Conservation (phyloP, 805 yeast species). For the Allodekkera sacchari region DNA sequence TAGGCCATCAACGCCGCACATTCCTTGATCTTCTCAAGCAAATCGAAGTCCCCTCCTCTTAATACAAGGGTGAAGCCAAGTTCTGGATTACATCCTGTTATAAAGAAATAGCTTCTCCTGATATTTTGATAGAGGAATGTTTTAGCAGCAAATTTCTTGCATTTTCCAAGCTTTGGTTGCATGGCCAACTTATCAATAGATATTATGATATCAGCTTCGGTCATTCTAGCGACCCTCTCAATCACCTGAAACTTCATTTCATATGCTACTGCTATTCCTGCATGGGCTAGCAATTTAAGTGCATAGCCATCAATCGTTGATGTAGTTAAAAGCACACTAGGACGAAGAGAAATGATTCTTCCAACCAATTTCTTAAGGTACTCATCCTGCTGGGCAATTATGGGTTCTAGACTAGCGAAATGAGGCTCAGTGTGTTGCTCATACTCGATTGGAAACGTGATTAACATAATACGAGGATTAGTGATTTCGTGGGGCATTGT, state of each 20-base stretch:
- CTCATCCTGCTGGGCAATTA: constrained; percentile 81
- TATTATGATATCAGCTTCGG: constrained; percentile 77
- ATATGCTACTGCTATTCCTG: constrained; percentile 74
- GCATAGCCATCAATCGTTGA: constrained; percentile 81
- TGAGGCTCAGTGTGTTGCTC: constrained; percentile 36
- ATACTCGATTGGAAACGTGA: constrained; percentile 88
- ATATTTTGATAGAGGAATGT: constrained; percentile 48
- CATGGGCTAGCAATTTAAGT: constrained; percentile 55
- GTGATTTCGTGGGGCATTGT: constrained; percentile 59
- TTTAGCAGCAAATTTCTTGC: constrained; percentile 63
- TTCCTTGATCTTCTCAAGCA: constrained; percentile 60
- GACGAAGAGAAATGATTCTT: constrained; percentile 65
- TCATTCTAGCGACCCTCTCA: constrained; percentile 66
- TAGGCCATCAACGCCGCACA: constrained; percentile 75
- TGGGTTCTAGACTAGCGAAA: constrained; percentile 32
- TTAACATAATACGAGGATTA: constrained; percentile 69
- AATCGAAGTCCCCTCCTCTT: constrained; percentile 66
- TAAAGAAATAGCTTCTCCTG: constrained; percentile 66
- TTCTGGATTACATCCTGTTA: constrained; percentile 66
- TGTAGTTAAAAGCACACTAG: constrained; percentile 72
- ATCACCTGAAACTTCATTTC: constrained; percentile 77
- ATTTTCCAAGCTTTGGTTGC: constrained; percentile 64
- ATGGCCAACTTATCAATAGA: constrained; percentile 80
- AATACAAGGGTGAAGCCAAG: constrained; percentile 80
- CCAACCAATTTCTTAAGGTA: constrained; percentile 75